Conservation (phyloP, 1,284 basidiomycete genomes). For the Amylostereum areolatum region DNA sequence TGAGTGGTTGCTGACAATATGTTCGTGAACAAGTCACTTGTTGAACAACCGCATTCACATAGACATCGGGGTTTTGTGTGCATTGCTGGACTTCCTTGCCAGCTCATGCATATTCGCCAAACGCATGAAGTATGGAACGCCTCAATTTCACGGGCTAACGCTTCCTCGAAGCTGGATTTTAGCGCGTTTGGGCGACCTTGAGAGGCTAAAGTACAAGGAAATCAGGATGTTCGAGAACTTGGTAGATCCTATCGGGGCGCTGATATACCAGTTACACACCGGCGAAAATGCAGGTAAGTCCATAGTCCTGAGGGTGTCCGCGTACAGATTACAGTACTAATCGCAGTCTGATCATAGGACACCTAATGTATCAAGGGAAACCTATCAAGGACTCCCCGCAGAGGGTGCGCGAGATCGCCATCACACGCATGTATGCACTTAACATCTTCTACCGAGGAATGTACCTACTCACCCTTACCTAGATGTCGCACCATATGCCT, state of each 20-base stretch:
- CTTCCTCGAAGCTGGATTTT: conserved; percentile 45
- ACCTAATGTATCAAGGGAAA: conserved; percentile 25
- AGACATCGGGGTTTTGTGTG: conserved; percentile 38
- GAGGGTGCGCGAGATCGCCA: conserved; percentile 25
- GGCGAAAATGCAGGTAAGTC: conserved; percentile 18
- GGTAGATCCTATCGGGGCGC: conserved; percentile 14
- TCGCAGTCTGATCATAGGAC: conserved; percentile 8
- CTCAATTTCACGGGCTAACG: conserved; percentile 32
- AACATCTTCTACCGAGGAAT: not conserved
- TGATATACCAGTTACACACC: conserved; percentile 28
- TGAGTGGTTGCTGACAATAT: not conserved
- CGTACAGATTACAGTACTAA: not conserved
- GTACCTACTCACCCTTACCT: not conserved
- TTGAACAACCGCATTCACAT: conserved; percentile 26
- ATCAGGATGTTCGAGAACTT: conserved; percentile 15
- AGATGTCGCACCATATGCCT: conserved; percentile 33
- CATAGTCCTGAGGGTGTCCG: not conserved
- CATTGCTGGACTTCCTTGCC: conserved; percentile 38
- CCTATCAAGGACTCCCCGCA: conserved; percentile 10
- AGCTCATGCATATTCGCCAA: conserved; percentile 29
- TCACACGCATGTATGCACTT: conserved; percentile 34
- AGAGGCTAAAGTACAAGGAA: not conserved
- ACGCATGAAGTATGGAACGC: conserved; percentile 15
- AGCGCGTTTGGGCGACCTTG: conserved; percentile 13
- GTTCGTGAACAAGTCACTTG: conserved; percentile 30